Conservation (phyloP, 176 grass and related monocot genomes). For the Phragmites australis region DNA sequence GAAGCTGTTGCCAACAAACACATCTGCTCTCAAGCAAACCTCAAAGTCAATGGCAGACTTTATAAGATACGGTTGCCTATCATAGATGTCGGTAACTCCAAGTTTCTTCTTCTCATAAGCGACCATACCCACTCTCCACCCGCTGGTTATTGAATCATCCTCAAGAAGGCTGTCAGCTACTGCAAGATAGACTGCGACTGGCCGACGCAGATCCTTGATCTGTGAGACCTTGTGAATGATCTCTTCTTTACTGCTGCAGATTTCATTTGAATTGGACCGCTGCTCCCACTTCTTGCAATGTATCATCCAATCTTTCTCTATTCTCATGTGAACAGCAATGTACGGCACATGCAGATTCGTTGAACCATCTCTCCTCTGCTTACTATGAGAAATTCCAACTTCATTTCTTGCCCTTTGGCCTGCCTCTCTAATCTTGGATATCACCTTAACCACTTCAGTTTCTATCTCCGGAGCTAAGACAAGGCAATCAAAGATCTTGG, state of each 20-base stretch:
- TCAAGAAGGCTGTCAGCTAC: slow-evolving; percentile 93
- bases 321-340: slow-evolving; percentile 96
- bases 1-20: slow-evolving; percentile 96
- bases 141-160: slow-evolving; percentile 79
- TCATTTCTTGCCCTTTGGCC: slow-evolving; percentile 53
- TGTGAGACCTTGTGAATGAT: slow-evolving; percentile 92
- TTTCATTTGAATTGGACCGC: slow-evolving; percentile 63
- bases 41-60: slow-evolving; percentile 98
- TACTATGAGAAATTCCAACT: slow-evolving; percentile 44
- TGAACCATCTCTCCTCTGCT: slow-evolving; percentile 26
- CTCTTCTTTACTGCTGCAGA: slow-evolving; percentile 93
- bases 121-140: slow-evolving; percentile 88
- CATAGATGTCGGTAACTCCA: slow-evolving; percentile 72
- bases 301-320: slow-evolving; percentile 99
- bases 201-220: slow-evolving; percentile 61
- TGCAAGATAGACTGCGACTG: slow-evolving; percentile 87
- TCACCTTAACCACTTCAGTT: slow-evolving; percentile 71
- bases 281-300: slow-evolving; percentile 99
- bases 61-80: slow-evolving; percentile 86
- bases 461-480: slow-evolving; percentile 81
- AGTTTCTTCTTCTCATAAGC: slow-evolving; percentile 93
- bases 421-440: slow-evolving; percentile 85
- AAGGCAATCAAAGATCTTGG: slow-evolving; percentile 81
- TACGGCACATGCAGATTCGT: slow-evolving; percentile 46
- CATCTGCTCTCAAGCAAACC: slow-evolving; percentile 76